Conservation (phyloP, 306 rosid genomes). For the Albizia julibrissin region DNA sequence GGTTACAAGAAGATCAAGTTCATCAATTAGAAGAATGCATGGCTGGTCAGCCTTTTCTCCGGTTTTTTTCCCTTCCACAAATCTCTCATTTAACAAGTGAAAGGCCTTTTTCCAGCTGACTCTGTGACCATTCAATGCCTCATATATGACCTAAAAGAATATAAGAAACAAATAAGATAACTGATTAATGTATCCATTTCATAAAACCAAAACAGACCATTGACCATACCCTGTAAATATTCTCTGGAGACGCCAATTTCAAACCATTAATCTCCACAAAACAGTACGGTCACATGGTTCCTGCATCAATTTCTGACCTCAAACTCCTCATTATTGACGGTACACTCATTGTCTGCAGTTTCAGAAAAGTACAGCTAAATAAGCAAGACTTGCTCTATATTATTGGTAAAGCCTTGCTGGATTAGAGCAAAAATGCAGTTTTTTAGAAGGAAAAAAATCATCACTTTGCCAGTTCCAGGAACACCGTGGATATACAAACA, state of each 20-base stretch:
- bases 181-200: conserved; percentile 1
- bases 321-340: conserved; percentile 76
- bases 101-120: conserved; percentile 95
- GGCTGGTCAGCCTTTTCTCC: conserved; percentile 73
- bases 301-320: conserved; percentile 86
- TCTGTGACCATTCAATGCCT: conserved; percentile 85
- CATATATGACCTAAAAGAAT: conserved; percentile 78
- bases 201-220: conserved; percentile 23
- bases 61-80: conserved; percentile 69
- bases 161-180: conserved; percentile 17
- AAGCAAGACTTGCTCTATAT: conserved; percentile 9
- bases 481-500: conserved; percentile 96
- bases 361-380: conserved; percentile 11
- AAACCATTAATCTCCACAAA: conserved; percentile 96
- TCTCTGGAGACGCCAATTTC: conserved; percentile 90
- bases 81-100: conserved; percentile 73
- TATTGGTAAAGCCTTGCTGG: conserved; percentile 1
- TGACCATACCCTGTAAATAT: conserved; percentile 69
- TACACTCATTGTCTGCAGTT: conserved; percentile 90
- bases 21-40: conserved; percentile 94
- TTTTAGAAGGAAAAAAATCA: conserved; percentile 12
- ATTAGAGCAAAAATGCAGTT: conserved; percentile 21
- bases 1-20: conserved; percentile 96
- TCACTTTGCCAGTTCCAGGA: conserved; percentile 98
- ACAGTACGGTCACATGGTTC: conserved; percentile 70